Evolutionary conservation across 192 early-diverging fungal genomes (phyloP), one percentile per base, ranked within the genome.

Genomic region (Neocallimastix lanati): DNA sequence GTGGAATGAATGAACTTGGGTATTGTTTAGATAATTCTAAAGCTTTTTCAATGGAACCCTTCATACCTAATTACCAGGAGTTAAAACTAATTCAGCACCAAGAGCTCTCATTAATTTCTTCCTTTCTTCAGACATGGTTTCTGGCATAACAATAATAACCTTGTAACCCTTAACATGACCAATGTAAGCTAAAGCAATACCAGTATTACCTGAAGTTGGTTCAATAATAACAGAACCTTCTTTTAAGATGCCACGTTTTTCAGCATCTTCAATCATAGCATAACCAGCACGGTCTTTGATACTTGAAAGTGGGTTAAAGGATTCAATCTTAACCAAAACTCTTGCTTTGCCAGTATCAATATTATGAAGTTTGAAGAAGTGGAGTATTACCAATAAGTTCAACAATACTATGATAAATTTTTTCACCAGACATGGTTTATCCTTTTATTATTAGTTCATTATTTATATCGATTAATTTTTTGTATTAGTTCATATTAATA

Each of bases 151-250:
- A 78, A 84, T 82, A 29, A 86, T 84, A 76, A 85, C 85, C 35
- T 80, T 82, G 81, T 86, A 86, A 11, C 85, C 85, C 50, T 85
- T 86, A 40, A 79, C 81, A 1, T 82, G 81, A 78, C 85, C 85
- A 27, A 86, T 84, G 79, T 83, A 82, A 15, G 85, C 83, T 30
- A 86, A 80, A 29, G 84, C 85, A 77, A 86, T 86, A 81, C 85
- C 79, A 21, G 82, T 83, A 67, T 83, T 83, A 15, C 81, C 81
- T 28, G 84, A 85, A 30, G 81, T 85, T 76, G 83, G 81, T 79
- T 82, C 81, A 15, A 83, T 78, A 6, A 83, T 82, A 28, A 82
- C 83, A 85, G 82, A 40, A 80, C 83, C 25, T 36, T 83, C 82
- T 67, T 85, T 85, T 30, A 85, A 76, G 0, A 79, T 40, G n/a